phyloP scores from a whole-genome alignment of 176 grass and related monocot genomes.

The Cocos nucifera region DNA sequence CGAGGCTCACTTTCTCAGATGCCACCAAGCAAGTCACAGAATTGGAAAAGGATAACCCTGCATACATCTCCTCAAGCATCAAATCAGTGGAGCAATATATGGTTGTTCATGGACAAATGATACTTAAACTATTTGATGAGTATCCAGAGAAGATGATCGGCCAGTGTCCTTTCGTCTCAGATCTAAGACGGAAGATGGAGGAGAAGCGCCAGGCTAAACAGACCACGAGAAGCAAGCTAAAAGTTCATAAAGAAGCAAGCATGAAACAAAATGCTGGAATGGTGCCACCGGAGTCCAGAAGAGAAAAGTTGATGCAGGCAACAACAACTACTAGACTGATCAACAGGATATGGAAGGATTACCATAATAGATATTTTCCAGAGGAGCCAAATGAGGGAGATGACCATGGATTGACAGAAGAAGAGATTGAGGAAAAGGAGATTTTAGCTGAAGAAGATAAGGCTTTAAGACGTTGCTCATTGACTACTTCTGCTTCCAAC shows the following conservation, averaged over 20 bases:
- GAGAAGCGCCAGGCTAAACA: constrained; percentile 57
- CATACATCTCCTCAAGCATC: constrained; percentile 57
- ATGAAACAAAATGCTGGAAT: constrained; percentile 46
- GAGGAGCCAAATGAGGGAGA: constrained; percentile 32
- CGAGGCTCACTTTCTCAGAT: constrained; percentile 48
- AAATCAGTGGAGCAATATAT: constrained; percentile 40
- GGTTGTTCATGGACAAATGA: constrained; percentile 65
- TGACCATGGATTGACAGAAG: constrained; percentile 27
- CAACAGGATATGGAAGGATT: constrained; percentile 55
- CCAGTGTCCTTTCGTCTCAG: constrained; percentile 39
- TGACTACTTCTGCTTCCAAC: constrained; percentile 18
- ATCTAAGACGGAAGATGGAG: constrained; percentile 45
- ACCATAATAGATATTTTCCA: constrained; percentile 51
- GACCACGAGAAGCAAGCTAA: constrained; percentile 39
- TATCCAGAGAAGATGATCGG: constrained; percentile 42
- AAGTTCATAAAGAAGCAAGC: constrained; percentile 33
- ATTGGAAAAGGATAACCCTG: constrained; percentile 39
- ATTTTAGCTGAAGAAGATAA: constrained; percentile 23
- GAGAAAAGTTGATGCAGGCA: constrained; percentile 53
- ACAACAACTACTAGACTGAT: constrained; percentile 70
- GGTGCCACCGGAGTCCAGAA: constrained; percentile 21
- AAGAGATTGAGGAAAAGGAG: constrained; percentile 54
- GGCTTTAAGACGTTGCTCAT: constrained; percentile 6
- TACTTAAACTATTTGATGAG: constrained; percentile 55
- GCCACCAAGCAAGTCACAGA: constrained; percentile 45